Evolutionary conservation across 2,329 filamentous ascomycete species (phyloP).

Genomic region (Alternaria conjuncta): DNA sequence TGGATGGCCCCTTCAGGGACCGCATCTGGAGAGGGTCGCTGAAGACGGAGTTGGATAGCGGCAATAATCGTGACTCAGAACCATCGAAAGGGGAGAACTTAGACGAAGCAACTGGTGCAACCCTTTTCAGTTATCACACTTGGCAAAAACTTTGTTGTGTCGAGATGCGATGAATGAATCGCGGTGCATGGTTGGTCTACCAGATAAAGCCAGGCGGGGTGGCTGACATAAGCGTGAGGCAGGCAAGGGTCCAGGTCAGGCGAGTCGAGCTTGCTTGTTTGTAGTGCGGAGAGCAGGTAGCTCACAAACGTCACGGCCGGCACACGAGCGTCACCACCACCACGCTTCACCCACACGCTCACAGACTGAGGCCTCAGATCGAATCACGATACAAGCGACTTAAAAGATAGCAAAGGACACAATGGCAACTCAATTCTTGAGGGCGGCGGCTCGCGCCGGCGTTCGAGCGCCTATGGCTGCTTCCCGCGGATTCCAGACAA

Average conservation of each 20-base stretch:
- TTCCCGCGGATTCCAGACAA: slow-evolving; percentile 52
- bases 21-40: not conserved
- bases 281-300: slow-evolving; percentile 9
- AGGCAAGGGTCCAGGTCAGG: slow-evolving; percentile 12
- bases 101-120: no score
- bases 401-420: not conserved
- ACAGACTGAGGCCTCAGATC: no score
- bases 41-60: not conserved
- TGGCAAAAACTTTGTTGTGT: not conserved
- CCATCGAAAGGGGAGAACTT: not conserved
- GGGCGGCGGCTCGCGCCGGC: slow-evolving; percentile 48
- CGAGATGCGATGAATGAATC: not conserved
- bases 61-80: not conserved
- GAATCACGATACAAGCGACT: not conserved
- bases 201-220: not conserved
- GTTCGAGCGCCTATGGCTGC: slow-evolving; percentile 21
- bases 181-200: slow-evolving; percentile 5
- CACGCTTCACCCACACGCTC: not conserved
- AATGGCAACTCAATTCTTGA: slow-evolving; percentile 56
- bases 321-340: slow-evolving; percentile 9
- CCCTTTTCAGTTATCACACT: not conserved
- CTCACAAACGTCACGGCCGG: slow-evolving; percentile 15
- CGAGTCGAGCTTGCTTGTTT: slow-evolving; percentile 16
- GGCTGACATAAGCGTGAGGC: slow-evolving; percentile 3
- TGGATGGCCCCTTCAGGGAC: not conserved